Evolutionary conservation across 768 basidiomycete species (phyloP), one percentile per base, ranked within the genome.

Genomic region (Boletus fagicola): DNA sequence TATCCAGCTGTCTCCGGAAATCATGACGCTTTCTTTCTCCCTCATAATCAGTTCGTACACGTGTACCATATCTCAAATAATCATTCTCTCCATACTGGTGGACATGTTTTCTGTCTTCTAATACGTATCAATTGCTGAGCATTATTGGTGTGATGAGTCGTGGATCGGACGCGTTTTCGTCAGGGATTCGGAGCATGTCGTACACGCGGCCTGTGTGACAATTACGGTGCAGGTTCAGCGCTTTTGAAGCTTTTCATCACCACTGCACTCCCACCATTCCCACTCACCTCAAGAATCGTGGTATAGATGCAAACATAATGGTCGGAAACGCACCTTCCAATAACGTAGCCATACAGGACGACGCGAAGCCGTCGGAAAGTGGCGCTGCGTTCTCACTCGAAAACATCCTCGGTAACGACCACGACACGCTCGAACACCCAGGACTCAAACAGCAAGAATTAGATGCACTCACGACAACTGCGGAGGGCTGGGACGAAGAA

Each of bases 401-500:
- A 67, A 87, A 85, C 62, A 90, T 91, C 65, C 80, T 91, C 50
- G 72, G 83, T 49, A 75, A 82, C 56, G 76, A 86, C 59, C 83
- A 86, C 67, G 85, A 87, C 62, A 64, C 75, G 38, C 65, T 90
- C 45, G 87, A 87, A 62, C 80, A 86, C 62, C 79, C 83, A 2
- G 62, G 58, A 3, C 60, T 70, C 50, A 72, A 68, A 55, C 68
- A 65, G 28, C 66, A 58, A 26, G 76, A 76, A 46, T 52, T 65
- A n/a, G 68, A 70, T n/a, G 62, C 66, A 8, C 67, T 70, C 51
- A 72, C 74, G 36, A 65, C 71, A 22, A 70, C 77, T 26, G 74
- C 77, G 11, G 76, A 76, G 39, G 87, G 85, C 13, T 87, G 86
- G 86, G 86, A 89, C 56, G 86, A 90, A 62, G 87, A 88, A 68